phyloP scores from a whole-genome alignment of 169 alveolate species.

The Babesia sp. region DNA sequence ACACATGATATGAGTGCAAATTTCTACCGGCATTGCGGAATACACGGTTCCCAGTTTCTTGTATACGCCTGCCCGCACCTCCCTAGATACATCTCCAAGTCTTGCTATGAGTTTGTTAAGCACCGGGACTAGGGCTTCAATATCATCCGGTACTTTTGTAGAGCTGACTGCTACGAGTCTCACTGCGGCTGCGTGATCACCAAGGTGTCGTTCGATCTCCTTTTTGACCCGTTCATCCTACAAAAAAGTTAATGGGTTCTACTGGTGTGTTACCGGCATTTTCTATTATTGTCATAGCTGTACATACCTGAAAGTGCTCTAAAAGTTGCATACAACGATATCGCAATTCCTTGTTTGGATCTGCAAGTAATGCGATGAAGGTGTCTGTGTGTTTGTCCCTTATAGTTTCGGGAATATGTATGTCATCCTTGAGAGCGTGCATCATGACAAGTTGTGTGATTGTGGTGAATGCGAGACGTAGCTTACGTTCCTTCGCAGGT shows the following conservation, averaged over 20 bases:
- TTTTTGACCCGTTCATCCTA: slow-evolving; percentile 16
- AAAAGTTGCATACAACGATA: slow-evolving; percentile 29
- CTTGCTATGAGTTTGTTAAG: slow-evolving; percentile 13
- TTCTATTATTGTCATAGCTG: neutral
- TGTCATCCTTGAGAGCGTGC: slow-evolving; percentile 66
- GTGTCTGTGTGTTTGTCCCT: slow-evolving; percentile 67
- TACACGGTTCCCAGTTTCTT: slow-evolving; percentile 20
- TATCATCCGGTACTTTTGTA: slow-evolving; percentile 3
- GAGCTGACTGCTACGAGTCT: slow-evolving; percentile 23
- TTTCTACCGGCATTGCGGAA: slow-evolving; percentile 27
- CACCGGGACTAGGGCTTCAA: slow-evolving; percentile 16
- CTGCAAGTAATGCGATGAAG: slow-evolving; percentile 63
- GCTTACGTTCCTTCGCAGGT: slow-evolving; percentile 65
- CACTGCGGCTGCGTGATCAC: slow-evolving; percentile 24
- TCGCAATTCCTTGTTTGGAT: slow-evolving; percentile 55
- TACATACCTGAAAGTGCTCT: slow-evolving; percentile 27
- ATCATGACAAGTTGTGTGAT: slow-evolving; percentile 50
- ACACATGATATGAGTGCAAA: slow-evolving; percentile 21
- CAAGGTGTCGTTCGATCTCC: neutral
- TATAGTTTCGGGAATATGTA: slow-evolving; percentile 64
- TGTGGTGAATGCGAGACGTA: slow-evolving; percentile 54
- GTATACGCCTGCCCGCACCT: slow-evolving; percentile 37
- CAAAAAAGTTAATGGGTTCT: neutral
- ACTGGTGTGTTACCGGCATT: neutral
- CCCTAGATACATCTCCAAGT: slow-evolving; percentile 25